Evolutionary conservation across 148 eudicot species (phyloP).

Genomic region (Camellia japonica): DNA sequence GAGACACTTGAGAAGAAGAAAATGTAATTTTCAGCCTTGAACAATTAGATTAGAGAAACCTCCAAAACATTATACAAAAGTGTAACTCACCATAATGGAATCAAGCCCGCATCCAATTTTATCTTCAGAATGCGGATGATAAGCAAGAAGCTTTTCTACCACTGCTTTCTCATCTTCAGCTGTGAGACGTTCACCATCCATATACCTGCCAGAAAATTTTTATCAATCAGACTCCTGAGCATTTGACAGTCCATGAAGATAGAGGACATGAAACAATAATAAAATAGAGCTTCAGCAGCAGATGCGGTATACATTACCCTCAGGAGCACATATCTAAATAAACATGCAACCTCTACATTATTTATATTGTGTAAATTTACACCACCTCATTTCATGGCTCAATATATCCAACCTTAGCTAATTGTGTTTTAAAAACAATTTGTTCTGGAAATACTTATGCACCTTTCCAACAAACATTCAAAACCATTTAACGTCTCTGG

Average conservation of each 20-base stretch:
- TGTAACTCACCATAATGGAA: slow-evolving; percentile 67
- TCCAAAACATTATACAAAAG: slow-evolving; percentile 5
- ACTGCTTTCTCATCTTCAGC: slow-evolving; percentile 59
- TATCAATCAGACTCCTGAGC: slow-evolving; percentile 4
- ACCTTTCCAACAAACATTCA: not conserved
- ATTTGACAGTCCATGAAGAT: not conserved
- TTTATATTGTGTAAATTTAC: not conserved
- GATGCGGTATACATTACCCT: not conserved
- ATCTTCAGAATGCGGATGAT: slow-evolving; percentile 73
- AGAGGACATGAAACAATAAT: not conserved
- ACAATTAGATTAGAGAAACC: not conserved
- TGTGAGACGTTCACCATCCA: slow-evolving; percentile 68
- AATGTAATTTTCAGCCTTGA: not conserved
- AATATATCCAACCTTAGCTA: slow-evolving; percentile 1
- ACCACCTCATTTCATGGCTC: not conserved
- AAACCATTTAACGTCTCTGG: not conserved
- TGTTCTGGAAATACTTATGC: not conserved
- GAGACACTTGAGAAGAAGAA: not conserved
- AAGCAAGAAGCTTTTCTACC: slow-evolving; percentile 66
- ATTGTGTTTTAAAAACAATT: not conserved
- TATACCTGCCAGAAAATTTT: slow-evolving; percentile 44
- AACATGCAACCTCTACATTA: not conserved
- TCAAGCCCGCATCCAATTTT: slow-evolving; percentile 83
- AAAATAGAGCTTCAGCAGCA: not conserved
- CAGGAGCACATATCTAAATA: not conserved